Conservation (phyloP, 768 basidiomycete genomes). For the Collybiopsis confluens region DNA sequence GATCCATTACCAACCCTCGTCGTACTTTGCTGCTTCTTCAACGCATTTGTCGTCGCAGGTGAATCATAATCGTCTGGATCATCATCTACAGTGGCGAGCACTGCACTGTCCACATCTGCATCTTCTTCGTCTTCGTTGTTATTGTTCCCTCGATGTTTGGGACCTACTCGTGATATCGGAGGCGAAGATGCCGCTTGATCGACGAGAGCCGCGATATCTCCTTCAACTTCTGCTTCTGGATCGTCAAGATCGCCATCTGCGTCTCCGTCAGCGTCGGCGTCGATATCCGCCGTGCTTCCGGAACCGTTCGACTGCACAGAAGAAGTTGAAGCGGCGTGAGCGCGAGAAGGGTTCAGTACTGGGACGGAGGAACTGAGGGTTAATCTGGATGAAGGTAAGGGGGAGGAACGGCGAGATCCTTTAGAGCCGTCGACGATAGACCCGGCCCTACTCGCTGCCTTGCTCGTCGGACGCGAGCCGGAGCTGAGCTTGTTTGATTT, state of each 20-base stretch:
- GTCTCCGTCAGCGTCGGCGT: conserved; percentile 7
- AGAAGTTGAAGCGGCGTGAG: neutral
- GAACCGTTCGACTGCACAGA: conserved; percentile 6
- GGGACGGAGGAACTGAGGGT: neutral
- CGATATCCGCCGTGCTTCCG: neutral
- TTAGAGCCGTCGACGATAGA: neutral
- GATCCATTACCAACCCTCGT: neutral
- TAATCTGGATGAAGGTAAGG: neutral
- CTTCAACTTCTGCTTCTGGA: conserved; percentile 5
- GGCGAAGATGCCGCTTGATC: conserved; percentile 1
- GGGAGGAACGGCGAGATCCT: conserved; percentile 1
- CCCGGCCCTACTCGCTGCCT: conserved; percentile 3
- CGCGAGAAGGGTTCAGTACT: neutral
- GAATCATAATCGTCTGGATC: conserved; percentile 4
- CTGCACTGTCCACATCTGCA: conserved; percentile 8
- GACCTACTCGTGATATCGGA: neutral
- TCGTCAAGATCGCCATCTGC: conserved; percentile 4
- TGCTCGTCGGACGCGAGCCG: conserved; percentile 2
- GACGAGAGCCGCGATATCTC: conserved; percentile 3
- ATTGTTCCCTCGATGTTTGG: neutral
- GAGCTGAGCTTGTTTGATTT: neutral
- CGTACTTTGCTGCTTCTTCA: neutral
- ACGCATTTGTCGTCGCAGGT: conserved; percentile 4
- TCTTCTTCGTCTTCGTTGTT: neutral
- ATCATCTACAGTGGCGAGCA: conserved; percentile 14